These are phyloP conservation scores for Periconia digitata DNA, from an alignment of 2,329 filamentous ascomycete species.

Conservation along the genomic window DNA sequence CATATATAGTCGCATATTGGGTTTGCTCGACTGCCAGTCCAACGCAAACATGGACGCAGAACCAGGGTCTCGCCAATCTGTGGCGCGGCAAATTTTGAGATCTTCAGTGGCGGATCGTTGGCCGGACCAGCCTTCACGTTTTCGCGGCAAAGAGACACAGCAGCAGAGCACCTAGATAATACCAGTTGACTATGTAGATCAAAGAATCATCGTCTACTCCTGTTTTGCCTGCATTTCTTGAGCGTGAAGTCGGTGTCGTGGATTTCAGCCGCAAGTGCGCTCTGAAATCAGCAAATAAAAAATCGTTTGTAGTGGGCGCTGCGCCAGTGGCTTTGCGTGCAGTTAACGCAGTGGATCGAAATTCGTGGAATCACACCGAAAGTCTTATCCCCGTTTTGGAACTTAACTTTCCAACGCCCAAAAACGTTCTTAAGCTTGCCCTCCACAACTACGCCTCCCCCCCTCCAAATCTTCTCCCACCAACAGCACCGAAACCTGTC, in stretches of 20 bases:
- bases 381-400: conserved; percentile 33
- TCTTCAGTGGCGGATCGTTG: conserved; percentile 1
- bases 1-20: no score
- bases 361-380: conserved; percentile 37
- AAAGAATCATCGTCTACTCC: no score
- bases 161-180: neutral
- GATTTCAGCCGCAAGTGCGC: no score
- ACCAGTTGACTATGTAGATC: no score
- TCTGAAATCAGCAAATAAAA: no score
- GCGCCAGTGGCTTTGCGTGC: neutral
- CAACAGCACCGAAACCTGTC: neutral
- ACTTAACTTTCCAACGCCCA: conserved; percentile 25
- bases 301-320: neutral
- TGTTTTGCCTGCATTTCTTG: no score
- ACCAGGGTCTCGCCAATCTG: neutral
- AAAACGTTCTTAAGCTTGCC: conserved; percentile 14
- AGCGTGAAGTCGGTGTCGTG: no score
- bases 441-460: conserved; percentile 34
- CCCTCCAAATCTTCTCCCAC: conserved; percentile 4
- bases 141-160: neutral
- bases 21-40: neutral
- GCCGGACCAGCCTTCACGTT: neutral
- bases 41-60: no score
- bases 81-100: neutral
- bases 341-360: conserved; percentile 24